These are phyloP conservation scores for Candida sphagnicola DNA, from an alignment of 805 yeast genomes.

Conservation along the genomic window DNA sequence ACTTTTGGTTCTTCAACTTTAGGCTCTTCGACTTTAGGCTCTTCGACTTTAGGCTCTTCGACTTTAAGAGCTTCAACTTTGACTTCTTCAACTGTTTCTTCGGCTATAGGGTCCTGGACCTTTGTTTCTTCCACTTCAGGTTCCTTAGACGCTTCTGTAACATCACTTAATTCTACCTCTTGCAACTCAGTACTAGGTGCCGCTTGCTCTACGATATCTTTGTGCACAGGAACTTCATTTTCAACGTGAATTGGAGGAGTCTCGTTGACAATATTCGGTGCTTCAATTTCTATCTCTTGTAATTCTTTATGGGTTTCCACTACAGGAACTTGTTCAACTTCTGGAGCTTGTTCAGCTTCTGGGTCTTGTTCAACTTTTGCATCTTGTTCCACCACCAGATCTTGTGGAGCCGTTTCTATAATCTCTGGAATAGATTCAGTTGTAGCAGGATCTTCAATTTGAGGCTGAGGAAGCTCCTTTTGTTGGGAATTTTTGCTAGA, in stretches of 20 bases:
- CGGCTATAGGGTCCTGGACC: background rate
- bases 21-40: constrained; percentile 1
- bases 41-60: constrained; percentile 3
- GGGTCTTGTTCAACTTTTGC: background rate
- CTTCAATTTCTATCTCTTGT: background rate
- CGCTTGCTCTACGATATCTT: too few species aligned
- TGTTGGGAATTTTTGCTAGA: background rate
- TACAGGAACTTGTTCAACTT: background rate
- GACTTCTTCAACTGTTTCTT: constrained; percentile 2
- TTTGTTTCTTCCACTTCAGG: constrained; percentile 5
- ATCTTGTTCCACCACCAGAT: background rate
- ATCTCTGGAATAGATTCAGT: background rate
- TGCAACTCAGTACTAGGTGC: background rate
- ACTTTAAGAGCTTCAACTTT: constrained; percentile 5
- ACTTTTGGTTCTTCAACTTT: background rate
- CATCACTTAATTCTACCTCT: background rate
- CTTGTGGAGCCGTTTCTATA: background rate
- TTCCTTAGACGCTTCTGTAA: constrained; percentile 5
- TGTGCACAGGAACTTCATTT: constrained; percentile 9
- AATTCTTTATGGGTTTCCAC: too few species aligned
- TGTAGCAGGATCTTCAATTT: background rate
- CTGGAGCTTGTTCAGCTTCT: constrained; percentile 5
- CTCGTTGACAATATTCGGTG: constrained; percentile 4
- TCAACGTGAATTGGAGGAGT: constrained; percentile 1
- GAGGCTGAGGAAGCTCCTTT: constrained; percentile 4